Evolutionary conservation across 352 stramenopile species (phyloP), one percentile per base, ranked within the genome.

Genomic region (Globisporangium mamillatum): DNA sequence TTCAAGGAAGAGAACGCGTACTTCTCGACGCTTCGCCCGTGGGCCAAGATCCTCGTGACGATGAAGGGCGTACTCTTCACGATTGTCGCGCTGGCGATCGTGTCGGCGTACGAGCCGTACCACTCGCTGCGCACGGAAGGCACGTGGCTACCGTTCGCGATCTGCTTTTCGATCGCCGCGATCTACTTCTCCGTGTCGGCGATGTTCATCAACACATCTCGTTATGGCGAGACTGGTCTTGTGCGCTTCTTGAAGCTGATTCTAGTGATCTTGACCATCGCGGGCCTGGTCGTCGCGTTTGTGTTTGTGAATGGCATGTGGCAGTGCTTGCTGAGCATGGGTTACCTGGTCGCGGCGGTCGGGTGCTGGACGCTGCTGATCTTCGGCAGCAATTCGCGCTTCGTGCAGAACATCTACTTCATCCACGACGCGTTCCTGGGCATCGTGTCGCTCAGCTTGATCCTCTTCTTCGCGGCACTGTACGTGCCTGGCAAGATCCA

Each of bases 1-100:
- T 98, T 94, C 74, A 97, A 92, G 69, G 96, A 99, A 64, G 96
- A 98, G 73, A 98, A 97, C 59, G 82, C 87, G 29, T 98, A 97
- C 73, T 98, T 97, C 65, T 91, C 85, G 46, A 94, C 85, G 14
- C 84, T 99, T 61, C 84, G 82, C 10, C 80, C 91, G 24, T 86
- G 82, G 67, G 95, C 95, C 32, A 99, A 99, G 81, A 66, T 91
- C 36, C 92, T 94, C 63, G 90, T 97, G 66, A 78, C 97, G 14
- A 68, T 97, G 25, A 98, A 98, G 73, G 84, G 90, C 27, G 76
- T 86, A 32, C 70, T 99, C 8, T 98, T 96, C 71, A 71, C 92
- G 0, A 71, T 92, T 16, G 84, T 98, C 32, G 94, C 86, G 1
- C 68, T 96, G 44, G 87, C 93, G 12, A 97, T 98, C 60, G 75